phyloP scores from a whole-genome alignment of 1,139 yeast species.

The Kodamaea fungicola region DNA sequence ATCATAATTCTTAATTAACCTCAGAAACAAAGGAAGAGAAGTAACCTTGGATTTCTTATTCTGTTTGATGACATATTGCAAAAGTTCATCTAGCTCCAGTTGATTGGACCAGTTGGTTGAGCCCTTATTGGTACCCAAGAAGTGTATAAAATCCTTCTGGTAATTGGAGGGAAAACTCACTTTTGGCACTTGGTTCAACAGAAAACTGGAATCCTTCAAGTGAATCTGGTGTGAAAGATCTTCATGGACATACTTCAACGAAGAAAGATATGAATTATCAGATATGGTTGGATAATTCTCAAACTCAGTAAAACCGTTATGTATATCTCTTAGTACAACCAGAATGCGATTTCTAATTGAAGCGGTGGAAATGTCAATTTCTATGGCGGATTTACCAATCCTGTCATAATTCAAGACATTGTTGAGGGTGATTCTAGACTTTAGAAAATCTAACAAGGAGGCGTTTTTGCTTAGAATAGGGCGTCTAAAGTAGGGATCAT shows the following conservation, averaged over 20 bases:
- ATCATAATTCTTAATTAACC: not conserved
- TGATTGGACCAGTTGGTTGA: slow-evolving; percentile 33
- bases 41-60: slow-evolving; percentile 15
- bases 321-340: slow-evolving; percentile 45
- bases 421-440: slow-evolving; percentile 14
- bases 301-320: slow-evolving; percentile 44
- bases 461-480: slow-evolving; percentile 8
- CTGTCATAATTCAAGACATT: slow-evolving; percentile 42
- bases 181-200: slow-evolving; percentile 7
- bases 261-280: slow-evolving; percentile 42
- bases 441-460: slow-evolving; percentile 13
- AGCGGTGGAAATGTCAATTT: slow-evolving; percentile 62
- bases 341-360: slow-evolving; percentile 54
- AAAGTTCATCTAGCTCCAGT: slow-evolving; percentile 27
- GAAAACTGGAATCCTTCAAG: slow-evolving; percentile 25
- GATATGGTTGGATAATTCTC: slow-evolving; percentile 4
- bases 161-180: slow-evolving; percentile 10
- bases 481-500: slow-evolving; percentile 8
- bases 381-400: slow-evolving; percentile 61
- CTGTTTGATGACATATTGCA: slow-evolving; percentile 29
- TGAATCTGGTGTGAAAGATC: slow-evolving; percentile 60
- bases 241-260: slow-evolving; percentile 58
- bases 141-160: slow-evolving; percentile 12
- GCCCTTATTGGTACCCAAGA: slow-evolving; percentile 14
- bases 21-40: slow-evolving; percentile 5